A percentile compares a stretch with the other conserved stretches of the same genome.
These are phyloP conservation scores for Peltaster fructicola DNA, from an alignment of 2,329 filamentous ascomycete species.

Conservation along the genomic window DNA sequence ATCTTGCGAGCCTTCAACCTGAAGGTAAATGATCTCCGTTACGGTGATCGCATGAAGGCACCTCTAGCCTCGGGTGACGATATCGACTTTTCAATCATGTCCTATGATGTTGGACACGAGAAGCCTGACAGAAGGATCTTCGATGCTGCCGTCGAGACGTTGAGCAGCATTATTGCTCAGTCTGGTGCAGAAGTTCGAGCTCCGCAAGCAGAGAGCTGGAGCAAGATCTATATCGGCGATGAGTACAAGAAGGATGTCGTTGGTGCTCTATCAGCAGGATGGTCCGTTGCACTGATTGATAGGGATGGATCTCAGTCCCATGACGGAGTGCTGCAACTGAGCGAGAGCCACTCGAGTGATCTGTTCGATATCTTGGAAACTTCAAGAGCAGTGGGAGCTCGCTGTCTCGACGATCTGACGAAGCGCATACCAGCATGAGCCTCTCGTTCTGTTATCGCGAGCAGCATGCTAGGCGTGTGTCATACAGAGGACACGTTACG, in stretches of 20 bases:
- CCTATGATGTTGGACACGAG: conserved; percentile 43
- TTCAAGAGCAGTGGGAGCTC: too few species aligned
- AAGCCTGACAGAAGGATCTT: conserved; percentile 44
- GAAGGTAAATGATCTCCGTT: conserved; percentile 23
- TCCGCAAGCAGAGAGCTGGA: conserved; percentile 9
- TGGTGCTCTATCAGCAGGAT: conserved; percentile 31
- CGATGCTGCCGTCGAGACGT: conserved; percentile 31
- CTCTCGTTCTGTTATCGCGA: too few species aligned
- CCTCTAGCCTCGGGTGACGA: conserved; percentile 12
- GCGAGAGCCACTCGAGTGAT: too few species aligned
- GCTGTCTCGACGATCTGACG: too few species aligned
- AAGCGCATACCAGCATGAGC: too few species aligned
- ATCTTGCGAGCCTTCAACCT: conserved; percentile 39
- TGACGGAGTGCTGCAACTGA: too few species aligned
- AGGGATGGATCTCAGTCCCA: too few species aligned
- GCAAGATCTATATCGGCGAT: conserved; percentile 37
- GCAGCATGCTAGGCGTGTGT: too few species aligned
- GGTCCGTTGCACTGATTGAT: conserved; percentile 28
- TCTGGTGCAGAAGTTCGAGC: conserved; percentile 13
- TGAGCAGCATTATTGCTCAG: conserved; percentile 15
- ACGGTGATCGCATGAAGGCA: conserved; percentile 4
- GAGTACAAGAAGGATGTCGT: conserved; percentile 33
- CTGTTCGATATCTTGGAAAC: too few species aligned
- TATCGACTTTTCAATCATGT: conserved; percentile 42
- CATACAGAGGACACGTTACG: too few species aligned